phyloP scores from a whole-genome alignment of 305 asterid genomes.

The Fraxinus xanthoxyloides region DNA sequence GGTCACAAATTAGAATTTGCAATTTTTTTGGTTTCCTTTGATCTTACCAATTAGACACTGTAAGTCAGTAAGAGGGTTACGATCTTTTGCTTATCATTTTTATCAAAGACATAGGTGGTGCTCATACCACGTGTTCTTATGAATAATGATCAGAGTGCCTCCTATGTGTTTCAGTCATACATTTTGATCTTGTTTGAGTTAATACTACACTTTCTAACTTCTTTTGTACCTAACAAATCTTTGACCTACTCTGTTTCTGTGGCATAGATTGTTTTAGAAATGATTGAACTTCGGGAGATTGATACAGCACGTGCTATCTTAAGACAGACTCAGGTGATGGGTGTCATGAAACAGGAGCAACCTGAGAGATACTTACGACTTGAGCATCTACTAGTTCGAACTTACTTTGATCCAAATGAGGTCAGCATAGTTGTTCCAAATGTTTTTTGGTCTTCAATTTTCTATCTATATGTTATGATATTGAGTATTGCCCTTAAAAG shows the following conservation, averaged over 20 bases:
- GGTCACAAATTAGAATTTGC: neutral
- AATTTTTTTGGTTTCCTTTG: neutral
- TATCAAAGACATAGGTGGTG: neutral
- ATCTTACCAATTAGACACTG: neutral
- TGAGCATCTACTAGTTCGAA: constrained; percentile 91
- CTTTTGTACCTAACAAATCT: neutral
- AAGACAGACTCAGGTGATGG: constrained; percentile 98
- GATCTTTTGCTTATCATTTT: neutral
- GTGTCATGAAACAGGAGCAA: constrained; percentile 97
- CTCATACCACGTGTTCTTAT: neutral
- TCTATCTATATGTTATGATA: neutral
- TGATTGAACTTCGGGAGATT: constrained; percentile 99
- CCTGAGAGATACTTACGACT: constrained; percentile 94
- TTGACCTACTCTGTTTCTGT: constrained; percentile 2
- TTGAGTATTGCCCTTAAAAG: neutral
- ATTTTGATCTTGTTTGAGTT: neutral
- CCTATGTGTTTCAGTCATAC: neutral
- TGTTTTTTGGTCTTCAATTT: neutral
- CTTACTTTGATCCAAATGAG: constrained; percentile 96
- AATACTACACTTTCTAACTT: constrained; percentile 1
- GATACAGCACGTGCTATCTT: constrained; percentile 97
- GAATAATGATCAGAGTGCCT: neutral
- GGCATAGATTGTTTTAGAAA: constrained; percentile 84
- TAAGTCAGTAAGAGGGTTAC: neutral
- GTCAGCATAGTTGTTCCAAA: constrained; percentile 31